A percentile compares a stretch with the other conserved stretches of the same genome.
These are phyloP conservation scores for Penicillium fuscoglaucum DNA, from an alignment of 2,329 filamentous ascomycete species.

Conservation along the genomic window DNA sequence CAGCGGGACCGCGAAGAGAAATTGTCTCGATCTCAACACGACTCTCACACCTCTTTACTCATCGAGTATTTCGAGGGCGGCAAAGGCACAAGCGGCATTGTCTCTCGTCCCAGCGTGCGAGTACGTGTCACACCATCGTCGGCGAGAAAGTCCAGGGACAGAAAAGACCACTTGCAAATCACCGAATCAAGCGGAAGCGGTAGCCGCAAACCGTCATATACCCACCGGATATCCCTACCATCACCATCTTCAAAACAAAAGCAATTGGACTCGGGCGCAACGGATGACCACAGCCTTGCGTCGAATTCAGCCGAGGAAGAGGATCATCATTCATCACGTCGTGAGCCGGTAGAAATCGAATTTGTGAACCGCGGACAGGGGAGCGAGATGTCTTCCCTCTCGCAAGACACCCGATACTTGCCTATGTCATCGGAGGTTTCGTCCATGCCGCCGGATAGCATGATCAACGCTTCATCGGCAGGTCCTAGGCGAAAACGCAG, in stretches of 20 bases:
- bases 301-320: conserved; percentile 78
- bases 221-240: conserved; percentile 65
- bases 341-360: conserved; percentile 82
- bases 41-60: conserved; percentile 84
- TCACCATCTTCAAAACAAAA: conserved; percentile 42
- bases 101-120: conserved; percentile 77
- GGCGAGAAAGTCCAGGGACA: conserved; percentile 55
- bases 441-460: conserved; percentile 71
- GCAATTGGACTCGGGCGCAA: conserved; percentile 34
- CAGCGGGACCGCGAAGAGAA: conserved; percentile 60
- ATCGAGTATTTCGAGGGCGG: conserved; percentile 94
- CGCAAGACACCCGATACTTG: conserved; percentile 64
- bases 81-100: conserved; percentile 55
- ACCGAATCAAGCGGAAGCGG: conserved; percentile 68
- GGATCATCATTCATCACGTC: conserved; percentile 68
- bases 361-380: conserved; percentile 67
- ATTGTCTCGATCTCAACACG: conserved; percentile 53
- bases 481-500: conserved; percentile 51
- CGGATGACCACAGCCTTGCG: conserved; percentile 65
- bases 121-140: conserved; percentile 77
- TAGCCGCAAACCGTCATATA: conserved; percentile 69
- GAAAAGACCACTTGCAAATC: conserved; percentile 80
- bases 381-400: conserved; percentile 64
- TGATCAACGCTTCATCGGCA: conserved; percentile 58
- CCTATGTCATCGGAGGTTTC: conserved; percentile 82